Base-by-base conservation (phyloP, 192 early-diverging fungal genomes). In the Coemansia sp. region DNA sequence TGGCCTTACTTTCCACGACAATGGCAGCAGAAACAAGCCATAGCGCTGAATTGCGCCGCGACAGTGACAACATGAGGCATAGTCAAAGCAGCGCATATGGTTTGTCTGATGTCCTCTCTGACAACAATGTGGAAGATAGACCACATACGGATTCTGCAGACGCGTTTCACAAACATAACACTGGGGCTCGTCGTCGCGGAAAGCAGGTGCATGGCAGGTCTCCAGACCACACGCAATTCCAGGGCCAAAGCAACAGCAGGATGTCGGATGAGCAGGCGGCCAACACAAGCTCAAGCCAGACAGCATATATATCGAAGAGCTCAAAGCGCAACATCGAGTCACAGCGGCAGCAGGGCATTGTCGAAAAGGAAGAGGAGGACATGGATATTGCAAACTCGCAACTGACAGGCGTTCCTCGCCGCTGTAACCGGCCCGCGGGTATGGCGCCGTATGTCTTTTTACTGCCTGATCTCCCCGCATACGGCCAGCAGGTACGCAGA, bases 311-410 rank as follows among this genome's bases (percentile, higher is more conserved):
- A 15, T n/a, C 77, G 18, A 68, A 74, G 62, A 62, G 51, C 59
- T 66, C 68, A 38, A 82, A 76, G 58, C 79, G 79, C 64, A 76
- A 73, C 62, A 82, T 82, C 71, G 79, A 82, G 64, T 76, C 79
- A 38, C 79, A 76, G 68, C 67, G 79, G 38, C 79, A 82, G 75
- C 79, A 82, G 68, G 70, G 74, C 61, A 73, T 82, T 26, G 71
- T 82, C 11, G 79, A 82, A 48, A 62, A 70, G 51, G 75, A 76
- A 36, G 74, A 76, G 48, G 74, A 76, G 58, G 74, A 73, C 58
- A 60, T 76, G 74, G 74, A 73, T 43, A 67, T 73, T 26, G 68
- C 75, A 24, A 73, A 58, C 44, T 36, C 74, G 16, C 71, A 64
- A 45, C 67, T 82, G 44, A 82, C 79, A 11, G 79, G 79, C 9